Evolutionary conservation across 2,329 filamentous ascomycete genomes (phyloP), one percentile per base, ranked within the genome.

Genomic region (Penicillium sp.): DNA sequence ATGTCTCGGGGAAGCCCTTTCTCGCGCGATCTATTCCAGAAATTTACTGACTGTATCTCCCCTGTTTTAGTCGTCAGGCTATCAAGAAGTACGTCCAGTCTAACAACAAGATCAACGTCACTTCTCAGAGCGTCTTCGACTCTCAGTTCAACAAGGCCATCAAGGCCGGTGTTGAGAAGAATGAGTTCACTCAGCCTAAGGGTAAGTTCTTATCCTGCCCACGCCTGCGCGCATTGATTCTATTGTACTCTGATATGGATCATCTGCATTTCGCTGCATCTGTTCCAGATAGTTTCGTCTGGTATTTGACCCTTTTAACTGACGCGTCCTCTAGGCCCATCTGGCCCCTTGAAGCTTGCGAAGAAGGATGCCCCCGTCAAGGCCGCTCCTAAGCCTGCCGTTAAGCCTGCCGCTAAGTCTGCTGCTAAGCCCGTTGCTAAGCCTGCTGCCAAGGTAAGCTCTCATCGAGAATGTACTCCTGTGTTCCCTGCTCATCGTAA

Each of bases 301-400:
- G 33, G 44, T 40, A n/a, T 26, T 43, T 44, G 52, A 33, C 10
- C 33, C 19, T 35, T 35, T 50, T 50, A 43, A 58, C 69, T 74
- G 60, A 75, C 70, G 62, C 57, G 51, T 25, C 36, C 43, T 56
- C 49, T 57, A 91, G 88, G 89, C 69, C 83, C 90, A 57, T 96
- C 91, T 61, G 91, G 91, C 58, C 89, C 90, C 65, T 91, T 94
- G 77, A 96, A 96, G 88, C 87, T 96, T 58, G 88, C 88, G 57
- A 93, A 93, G 86, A 91, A 91, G 81, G 82, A 84, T 53, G 55
- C 71, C 52, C 68, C 68, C 60, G 68, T 73, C 45, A 75, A 66
- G 62, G 53, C 63, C 22, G 55, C 59, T 49, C 48, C 58, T 46
- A 66, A 66, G 59, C 36, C 61, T 28, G 51, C 60, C 38, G 36